Evolutionary conservation across 1,284 basidiomycete species (phyloP), one percentile per base, ranked within the genome.

Genomic region (Ceratorhiza oryzae-sativae): DNA sequence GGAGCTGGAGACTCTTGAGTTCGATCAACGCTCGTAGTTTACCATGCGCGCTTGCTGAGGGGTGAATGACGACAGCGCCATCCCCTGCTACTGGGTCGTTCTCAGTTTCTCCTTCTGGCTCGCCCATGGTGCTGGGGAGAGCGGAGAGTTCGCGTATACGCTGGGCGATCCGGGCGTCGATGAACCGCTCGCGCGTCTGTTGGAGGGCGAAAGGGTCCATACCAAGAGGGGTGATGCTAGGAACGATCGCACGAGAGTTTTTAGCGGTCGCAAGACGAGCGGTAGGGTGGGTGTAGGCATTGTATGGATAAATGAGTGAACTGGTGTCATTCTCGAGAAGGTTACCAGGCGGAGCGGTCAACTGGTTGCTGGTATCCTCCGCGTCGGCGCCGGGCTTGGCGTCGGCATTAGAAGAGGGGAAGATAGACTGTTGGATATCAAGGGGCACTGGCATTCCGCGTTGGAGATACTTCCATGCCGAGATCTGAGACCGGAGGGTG

Each of bases 21-120:
- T 99, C 97, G 77, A 99, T 98, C 71, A 97, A 83, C 0, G 95
- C 94, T 67, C 91, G 90, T 20, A 98, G 84, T 79, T 97, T 96
- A 70, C 91, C 92, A 74, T 91, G 88, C 0, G 87, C 84, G 27
- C 83, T 85, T n/a, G 84, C 79, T 46, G 83, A 84, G 6, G 88
- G 87, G 75, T 86, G 85, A 1, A 84, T 27, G 12, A 71, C 32
- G 4, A 71, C 20, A 5, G 79, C 77, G 41, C 80, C 74, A 30
- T 77, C 71, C 76, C 79, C 55, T 9, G 6, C 48, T 23, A 76
- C 80, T 75, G 84, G 84, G 32, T 86, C 86, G 49, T 87, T 83
- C 12, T 81, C 78, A 15, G 79, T 76, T 77, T 86, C 90, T 77
- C 89, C 86, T 25, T 85, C 84, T 15, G 90, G 93, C 58, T 93